Percentiles rank a stretch among this genome's conserved stretches.
Conservation (phyloP, 148 eudicot species). For the Euryodendron excelsum region DNA sequence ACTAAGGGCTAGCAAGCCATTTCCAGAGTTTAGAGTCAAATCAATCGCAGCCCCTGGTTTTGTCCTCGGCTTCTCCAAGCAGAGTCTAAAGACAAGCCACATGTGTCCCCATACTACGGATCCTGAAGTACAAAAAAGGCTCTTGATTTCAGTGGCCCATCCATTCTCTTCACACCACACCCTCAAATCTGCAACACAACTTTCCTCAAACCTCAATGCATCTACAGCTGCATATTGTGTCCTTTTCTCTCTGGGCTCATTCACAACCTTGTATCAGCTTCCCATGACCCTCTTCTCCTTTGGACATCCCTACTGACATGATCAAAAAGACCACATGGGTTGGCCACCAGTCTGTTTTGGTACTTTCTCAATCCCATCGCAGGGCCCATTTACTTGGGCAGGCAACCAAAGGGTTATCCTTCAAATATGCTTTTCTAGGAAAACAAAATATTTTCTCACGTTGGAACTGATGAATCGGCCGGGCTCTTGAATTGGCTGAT, state of each 20-base stretch:
- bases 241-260: not conserved
- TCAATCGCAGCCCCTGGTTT: not conserved
- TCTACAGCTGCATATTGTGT: not conserved
- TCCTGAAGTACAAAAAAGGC: not conserved
- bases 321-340: not conserved
- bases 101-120: too few relatives aligned
- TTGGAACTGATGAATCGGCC: too few relatives aligned
- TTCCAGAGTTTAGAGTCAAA: not conserved
- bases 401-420: too few relatives aligned
- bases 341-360: constrained; percentile 9
- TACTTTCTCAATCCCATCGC: constrained; percentile 3
- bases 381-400: constrained; percentile 17
- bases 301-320: not conserved
- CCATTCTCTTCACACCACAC: not conserved
- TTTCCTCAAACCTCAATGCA: too few relatives aligned
- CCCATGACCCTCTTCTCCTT: not conserved
- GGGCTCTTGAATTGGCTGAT: too few relatives aligned
- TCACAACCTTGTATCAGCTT: not conserved
- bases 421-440: too few relatives aligned
- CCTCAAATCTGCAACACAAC: constrained; percentile 2
- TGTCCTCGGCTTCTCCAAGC: not conserved
- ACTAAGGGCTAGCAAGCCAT: too few relatives aligned
- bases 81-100: not conserved
- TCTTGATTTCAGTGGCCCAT: not conserved
- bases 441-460: too few relatives aligned